A percentile compares a stretch with the other conserved stretches of the same genome.
Evolutionary conservation across 495 filamentous ascomycete genomes (phyloP).

Genomic region (Entonaema liquescens): DNA sequence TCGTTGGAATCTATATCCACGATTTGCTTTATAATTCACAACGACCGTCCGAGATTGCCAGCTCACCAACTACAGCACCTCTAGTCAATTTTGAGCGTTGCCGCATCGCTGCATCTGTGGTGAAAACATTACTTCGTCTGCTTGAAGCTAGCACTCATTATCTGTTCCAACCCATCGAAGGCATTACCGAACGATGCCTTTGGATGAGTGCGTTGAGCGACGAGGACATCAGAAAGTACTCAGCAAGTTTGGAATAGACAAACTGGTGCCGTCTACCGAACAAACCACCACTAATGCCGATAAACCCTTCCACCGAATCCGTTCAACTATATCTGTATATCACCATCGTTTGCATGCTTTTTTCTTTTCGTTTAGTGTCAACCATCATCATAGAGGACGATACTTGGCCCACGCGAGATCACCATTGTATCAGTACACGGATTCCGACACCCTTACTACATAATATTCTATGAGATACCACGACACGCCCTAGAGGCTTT

Average conservation of each 20-base stretch:
- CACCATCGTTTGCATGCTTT: conserved; percentile 32
- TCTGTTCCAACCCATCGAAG: conserved; percentile 82
- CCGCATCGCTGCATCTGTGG: conserved; percentile 86
- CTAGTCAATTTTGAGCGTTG: conserved; percentile 96
- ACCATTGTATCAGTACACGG: conserved; percentile 35
- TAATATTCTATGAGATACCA: conserved; percentile 38
- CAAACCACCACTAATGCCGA: background rate
- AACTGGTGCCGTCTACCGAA: background rate
- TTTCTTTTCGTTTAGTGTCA: conserved; percentile 41
- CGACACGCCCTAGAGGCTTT: conserved; percentile 3
- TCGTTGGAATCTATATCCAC: conserved; percentile 94
- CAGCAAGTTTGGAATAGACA: conserved; percentile 52
- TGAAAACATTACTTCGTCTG: conserved; percentile 88
- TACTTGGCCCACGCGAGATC: conserved; percentile 24
- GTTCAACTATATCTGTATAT: conserved; percentile 38
- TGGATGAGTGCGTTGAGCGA: conserved; percentile 93
- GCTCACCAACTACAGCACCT: conserved; percentile 70
- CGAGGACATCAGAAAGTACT: conserved; percentile 72
- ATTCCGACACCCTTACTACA: conserved; percentile 27
- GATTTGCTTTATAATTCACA: conserved; percentile 97
- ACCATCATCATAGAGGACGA: conserved; percentile 39
- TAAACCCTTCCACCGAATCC: background rate
- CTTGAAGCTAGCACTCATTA: conserved; percentile 95
- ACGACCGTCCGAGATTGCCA: conserved; percentile 76
- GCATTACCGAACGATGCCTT: conserved; percentile 87